Evolutionary conservation across 352 stramenopile species (phyloP), one percentile per base, ranked within the genome.

Genomic region (Globisporangium cystogenes): DNA sequence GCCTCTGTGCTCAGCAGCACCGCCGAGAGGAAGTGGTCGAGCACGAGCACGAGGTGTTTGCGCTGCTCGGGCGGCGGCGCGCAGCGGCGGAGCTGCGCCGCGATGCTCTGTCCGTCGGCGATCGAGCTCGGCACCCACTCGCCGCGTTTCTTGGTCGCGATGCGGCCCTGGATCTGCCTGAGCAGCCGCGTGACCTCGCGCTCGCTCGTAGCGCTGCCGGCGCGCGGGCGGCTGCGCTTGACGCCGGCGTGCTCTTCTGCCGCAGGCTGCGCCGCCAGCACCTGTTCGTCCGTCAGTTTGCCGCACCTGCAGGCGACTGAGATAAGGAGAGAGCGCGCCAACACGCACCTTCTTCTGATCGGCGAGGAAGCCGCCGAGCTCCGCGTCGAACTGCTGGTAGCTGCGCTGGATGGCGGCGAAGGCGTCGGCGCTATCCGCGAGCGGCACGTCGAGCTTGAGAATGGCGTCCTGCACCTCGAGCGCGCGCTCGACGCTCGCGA

Each of bases 101-200:
- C 68, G 36, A 89, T 59, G 2, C 55, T 68, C 29, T 62, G 48
- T 46, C 85, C 74, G 46, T 85, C 75, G 27, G 50, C 43, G 39
- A 86, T 74, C 61, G 74, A 86, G 59, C 82, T 83, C 47, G 61
- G 59, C 58, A 86, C 81, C 77, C 77, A 89, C 35, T 77, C 66
- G 44, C 59, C 76, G 51, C 67, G 75, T 54, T 86, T 86, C 55
- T 86, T 86, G 65, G 75, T 73, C 5, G 74, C 82, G 26, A 88
- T 73, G 39, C 77, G 73, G 44, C 82, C 64, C 62, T 86, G 73
- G 62, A 88, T 84, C 58, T 71, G 66, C 37, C 54, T 48, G 47
- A 82, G 52, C 20, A 86, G 52, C 51, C 81, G 84, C 26, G 64
- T 36, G 5, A 86, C 62, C 0, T 64, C 59, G 47, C 82, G 55